Base-by-base conservation (phyloP, 2,329 filamentous ascomycete genomes). In the Tolypocladium cylindrosporum region DNA sequence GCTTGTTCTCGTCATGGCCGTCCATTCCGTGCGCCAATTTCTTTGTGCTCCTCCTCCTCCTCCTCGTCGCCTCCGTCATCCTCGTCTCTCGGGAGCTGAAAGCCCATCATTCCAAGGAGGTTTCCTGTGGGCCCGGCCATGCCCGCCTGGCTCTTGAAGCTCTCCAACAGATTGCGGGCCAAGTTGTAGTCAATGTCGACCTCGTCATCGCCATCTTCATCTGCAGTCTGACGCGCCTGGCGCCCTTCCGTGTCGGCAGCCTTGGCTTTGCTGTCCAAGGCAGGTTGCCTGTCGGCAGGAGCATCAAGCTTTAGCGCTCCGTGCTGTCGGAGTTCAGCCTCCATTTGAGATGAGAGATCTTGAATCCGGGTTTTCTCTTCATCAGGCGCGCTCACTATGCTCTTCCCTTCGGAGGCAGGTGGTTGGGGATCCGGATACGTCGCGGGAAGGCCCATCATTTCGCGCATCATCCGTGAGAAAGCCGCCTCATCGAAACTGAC, bases 111-210 rank as follows among this genome's bases (percentile, higher is more conserved):
- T 8, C 86, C 87, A 66, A 99, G 80, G 60, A 99, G 76, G 69
- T 97, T 97, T 1, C 92, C 86, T 2, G 89, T 89, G 1, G 94
- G 94, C 0, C 94, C 94, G 39, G 90, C 80, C 77, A 88, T 83
- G 14, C 94, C 94, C 21, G 79, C 90, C 71, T 97, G 93, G 19
- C 89, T 87, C 68, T 96, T 95, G 73, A 99, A 92, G 65, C 90
- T 93, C 71, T 97, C 91, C 1, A 99, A 77, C 57, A 99, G 77
- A 67, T 97, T 97, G 71, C 89, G 91, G 21, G 90, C 91, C 31
- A 99, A 78, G 61, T 94, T 93, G 64, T 91, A 89, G 68, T 97
- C 90, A 36, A 94, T 84, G 61, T 91, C 80, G 5, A 94, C 81
- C 56, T 88, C 85, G 0, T 82, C 79, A 11, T 83, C 74, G 3